Percentiles rank a stretch among this genome's conserved stretches.
These are phyloP conservation scores for Elaphomyces granulatus DNA, from an alignment of 495 filamentous ascomycete species.

Conservation along the genomic window DNA sequence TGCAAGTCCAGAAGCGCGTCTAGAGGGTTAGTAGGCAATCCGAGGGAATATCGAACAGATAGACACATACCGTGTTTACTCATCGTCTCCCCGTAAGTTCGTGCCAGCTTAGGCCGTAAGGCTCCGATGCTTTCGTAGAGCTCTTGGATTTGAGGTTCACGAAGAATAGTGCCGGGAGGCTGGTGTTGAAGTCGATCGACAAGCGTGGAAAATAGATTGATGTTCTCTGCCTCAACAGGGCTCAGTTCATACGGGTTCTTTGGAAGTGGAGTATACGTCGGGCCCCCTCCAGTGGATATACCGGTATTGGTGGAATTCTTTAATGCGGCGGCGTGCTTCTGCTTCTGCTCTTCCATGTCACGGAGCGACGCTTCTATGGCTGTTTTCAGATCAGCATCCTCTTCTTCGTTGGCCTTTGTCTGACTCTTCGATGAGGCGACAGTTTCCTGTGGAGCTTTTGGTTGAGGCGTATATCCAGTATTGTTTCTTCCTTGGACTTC, in stretches of 20 bases:
- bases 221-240: constrained; percentile 89
- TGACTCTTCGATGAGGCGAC: constrained; percentile 4
- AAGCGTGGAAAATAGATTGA: constrained; percentile 87
- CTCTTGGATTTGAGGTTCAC: constrained; percentile 96
- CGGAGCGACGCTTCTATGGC: constrained; percentile 92
- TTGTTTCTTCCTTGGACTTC: constrained; percentile 68
- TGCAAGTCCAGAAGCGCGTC: constrained; percentile 88
- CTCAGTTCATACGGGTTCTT: constrained; percentile 93
- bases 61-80: constrained; percentile 78
- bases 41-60: neutral
- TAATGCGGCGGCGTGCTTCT: constrained; percentile 64
- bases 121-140: constrained; percentile 92
- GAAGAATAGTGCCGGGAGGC: constrained; percentile 82
- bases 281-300: constrained; percentile 11
- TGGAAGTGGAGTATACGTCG: constrained; percentile 35
- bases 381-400: constrained; percentile 87
- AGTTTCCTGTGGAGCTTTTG: constrained; percentile 23
- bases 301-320: constrained; percentile 45
- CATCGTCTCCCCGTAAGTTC: constrained; percentile 98
- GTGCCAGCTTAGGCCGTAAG: constrained; percentile 81
- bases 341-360: constrained; percentile 98
- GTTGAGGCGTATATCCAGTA: constrained; percentile 54
- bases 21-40: constrained; percentile 20
- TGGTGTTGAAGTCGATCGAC: constrained; percentile 93
- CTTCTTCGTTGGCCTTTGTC: constrained; percentile 38